Percentiles rank a stretch among this genome's conserved stretches.
These are phyloP conservation scores for Colletotrichum higginsianum DNA, from an alignment of 2,329 filamentous ascomycete genomes.

Conservation along the genomic window DNA sequence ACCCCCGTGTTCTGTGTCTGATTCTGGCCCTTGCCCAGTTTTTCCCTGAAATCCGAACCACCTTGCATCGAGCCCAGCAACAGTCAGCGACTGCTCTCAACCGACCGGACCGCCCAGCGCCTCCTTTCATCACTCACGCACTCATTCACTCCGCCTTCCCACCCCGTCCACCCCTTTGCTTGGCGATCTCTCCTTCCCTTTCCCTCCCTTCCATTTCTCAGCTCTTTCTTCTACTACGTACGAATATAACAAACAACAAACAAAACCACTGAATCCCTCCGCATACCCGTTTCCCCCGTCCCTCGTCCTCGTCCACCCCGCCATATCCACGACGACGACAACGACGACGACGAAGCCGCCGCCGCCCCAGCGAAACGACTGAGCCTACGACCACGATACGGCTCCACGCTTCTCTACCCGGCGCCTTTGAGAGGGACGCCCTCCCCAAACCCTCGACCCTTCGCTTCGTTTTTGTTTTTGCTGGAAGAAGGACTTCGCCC, in stretches of 20 bases:
- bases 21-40: constrained; percentile 19
- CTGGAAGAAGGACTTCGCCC: neutral
- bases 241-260: constrained; percentile 15
- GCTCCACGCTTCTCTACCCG: constrained; percentile 14
- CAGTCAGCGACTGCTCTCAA: constrained; percentile 3
- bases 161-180: constrained; percentile 38
- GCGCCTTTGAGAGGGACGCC: constrained; percentile 37
- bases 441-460: constrained; percentile 20
- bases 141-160: neutral
- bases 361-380: constrained; percentile 7
- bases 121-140: constrained; percentile 38
- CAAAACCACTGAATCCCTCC: constrained; percentile 25
- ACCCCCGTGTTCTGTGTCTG: constrained; percentile 26
- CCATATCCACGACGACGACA: neutral
- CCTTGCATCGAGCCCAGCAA: constrained; percentile 7
- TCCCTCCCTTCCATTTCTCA: constrained; percentile 33
- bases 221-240: constrained; percentile 10
- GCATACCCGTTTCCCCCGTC: constrained; percentile 3
- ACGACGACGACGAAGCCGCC: too few species aligned
- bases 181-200: constrained; percentile 34
- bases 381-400: constrained; percentile 31
- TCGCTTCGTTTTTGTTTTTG: constrained; percentile 11
- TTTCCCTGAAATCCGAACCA: constrained; percentile 38
- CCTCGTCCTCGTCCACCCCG: neutral
- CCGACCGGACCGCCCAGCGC: constrained; percentile 3